phyloP scores from a whole-genome alignment of 1,139 yeast species.

The Saccharomyces hybrid region DNA sequence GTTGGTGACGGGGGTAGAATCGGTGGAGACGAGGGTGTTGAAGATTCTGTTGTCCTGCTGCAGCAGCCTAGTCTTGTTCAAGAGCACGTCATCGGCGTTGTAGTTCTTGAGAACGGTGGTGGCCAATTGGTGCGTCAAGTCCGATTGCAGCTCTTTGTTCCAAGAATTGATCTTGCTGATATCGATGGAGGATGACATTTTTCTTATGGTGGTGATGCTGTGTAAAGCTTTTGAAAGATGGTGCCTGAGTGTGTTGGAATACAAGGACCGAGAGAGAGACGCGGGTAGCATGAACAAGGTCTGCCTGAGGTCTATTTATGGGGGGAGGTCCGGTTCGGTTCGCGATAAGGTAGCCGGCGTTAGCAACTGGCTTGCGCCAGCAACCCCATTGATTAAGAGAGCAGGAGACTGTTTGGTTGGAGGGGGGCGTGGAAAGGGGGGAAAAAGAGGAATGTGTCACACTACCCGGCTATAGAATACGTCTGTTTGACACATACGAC shows the following conservation, averaged over 20 bases:
- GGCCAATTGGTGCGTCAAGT: conserved; percentile 34
- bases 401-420: neutral
- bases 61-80: conserved; percentile 28
- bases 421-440: neutral
- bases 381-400: neutral
- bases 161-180: conserved; percentile 28
- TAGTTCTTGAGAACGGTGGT: conserved; percentile 35
- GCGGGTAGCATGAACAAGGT: neutral
- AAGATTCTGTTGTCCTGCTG: conserved; percentile 36
- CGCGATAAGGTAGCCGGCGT: neutral
- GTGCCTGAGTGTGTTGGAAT: neutral
- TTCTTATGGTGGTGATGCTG: neutral
- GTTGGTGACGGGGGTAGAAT: conserved; percentile 66
- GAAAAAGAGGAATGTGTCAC: neutral
- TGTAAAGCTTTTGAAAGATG: neutral
- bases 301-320: neutral
- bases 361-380: neutral
- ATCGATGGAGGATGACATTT: conserved; percentile 19
- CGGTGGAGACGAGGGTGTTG: conserved; percentile 51
- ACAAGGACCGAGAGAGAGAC: neutral
- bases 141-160: conserved; percentile 30
- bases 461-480: neutral
- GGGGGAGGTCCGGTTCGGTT: too few species aligned
- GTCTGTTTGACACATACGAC: neutral
- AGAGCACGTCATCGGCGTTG: conserved; percentile 32